Evolutionary conservation across 2,329 filamentous ascomycete genomes (phyloP).

Genomic region (Pochonia chlamydosporia): DNA sequence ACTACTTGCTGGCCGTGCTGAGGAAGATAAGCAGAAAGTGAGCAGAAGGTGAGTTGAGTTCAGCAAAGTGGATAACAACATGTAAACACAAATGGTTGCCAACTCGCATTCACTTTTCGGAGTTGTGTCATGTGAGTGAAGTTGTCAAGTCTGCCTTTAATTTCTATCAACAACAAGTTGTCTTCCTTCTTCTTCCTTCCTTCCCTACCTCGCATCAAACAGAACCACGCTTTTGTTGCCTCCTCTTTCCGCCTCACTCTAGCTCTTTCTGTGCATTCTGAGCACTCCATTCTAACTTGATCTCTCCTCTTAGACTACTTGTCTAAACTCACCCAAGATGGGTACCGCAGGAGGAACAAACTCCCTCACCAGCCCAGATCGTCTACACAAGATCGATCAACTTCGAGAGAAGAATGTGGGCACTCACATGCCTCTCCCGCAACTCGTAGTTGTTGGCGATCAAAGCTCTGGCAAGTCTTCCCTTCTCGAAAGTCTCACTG

Average conservation of each 20-base stretch:
- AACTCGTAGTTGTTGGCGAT: slow-evolving; percentile 78
- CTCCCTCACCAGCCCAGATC: slow-evolving; percentile 4
- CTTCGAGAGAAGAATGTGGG: slow-evolving; percentile 34
- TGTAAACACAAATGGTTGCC: not conserved
- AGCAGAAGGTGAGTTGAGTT: not conserved
- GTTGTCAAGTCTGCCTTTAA: too few relatives aligned
- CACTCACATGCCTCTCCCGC: slow-evolving; percentile 30
- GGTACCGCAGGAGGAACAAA: not conserved
- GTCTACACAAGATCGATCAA: slow-evolving; percentile 30
- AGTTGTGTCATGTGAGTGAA: not conserved
- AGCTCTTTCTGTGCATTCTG: too few relatives aligned
- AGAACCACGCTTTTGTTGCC: too few relatives aligned
- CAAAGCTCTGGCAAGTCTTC: slow-evolving; percentile 85
- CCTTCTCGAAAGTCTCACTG: slow-evolving; percentile 62
- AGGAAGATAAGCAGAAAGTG: not conserved
- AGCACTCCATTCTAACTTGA: too few relatives aligned
- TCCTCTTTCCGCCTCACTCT: not conserved
- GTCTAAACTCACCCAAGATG: not conserved
- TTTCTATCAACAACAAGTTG: too few relatives aligned
- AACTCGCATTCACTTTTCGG: not conserved
- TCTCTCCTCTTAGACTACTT: too few relatives aligned
- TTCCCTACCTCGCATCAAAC: too few relatives aligned
- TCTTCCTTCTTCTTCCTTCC: too few relatives aligned
- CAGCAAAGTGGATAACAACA: not conserved
- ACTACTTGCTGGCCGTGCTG: too few relatives aligned